Evolutionary conservation across 2,329 filamentous ascomycete species (phyloP).

Genomic region (Microdochium trichocladiopsis): DNA sequence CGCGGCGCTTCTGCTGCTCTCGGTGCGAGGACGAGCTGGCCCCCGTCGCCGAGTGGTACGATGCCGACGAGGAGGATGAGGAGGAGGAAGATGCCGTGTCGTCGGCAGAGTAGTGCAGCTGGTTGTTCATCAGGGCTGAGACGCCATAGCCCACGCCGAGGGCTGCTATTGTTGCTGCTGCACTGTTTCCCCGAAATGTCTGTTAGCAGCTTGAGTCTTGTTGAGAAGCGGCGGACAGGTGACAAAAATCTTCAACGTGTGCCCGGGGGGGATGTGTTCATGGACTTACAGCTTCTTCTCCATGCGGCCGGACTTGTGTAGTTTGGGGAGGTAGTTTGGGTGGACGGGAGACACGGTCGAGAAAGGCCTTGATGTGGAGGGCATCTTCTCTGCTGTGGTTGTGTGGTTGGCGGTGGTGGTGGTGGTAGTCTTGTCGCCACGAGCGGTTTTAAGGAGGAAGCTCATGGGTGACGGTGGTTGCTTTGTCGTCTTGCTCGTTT

Average conservation of each 20-base stretch:
- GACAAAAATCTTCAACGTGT: too few species aligned
- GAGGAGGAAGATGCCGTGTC: neutral
- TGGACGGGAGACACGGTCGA: constrained; percentile 19
- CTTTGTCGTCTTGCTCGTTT: too few species aligned
- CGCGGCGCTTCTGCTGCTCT: constrained; percentile 7
- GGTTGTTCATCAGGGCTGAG: neutral
- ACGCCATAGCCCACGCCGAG: constrained; percentile 18
- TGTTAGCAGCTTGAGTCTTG: too few species aligned
- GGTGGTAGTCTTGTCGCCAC: neutral
- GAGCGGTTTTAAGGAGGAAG: neutral
- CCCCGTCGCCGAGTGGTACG: neutral
- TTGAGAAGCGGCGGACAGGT: too few species aligned
- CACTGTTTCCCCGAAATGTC: constrained; percentile 9
- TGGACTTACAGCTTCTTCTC: constrained; percentile 15
- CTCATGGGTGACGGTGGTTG: neutral
- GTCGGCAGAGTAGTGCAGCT: neutral
- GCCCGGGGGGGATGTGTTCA: neutral
- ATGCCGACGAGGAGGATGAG: neutral
- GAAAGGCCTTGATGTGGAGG: constrained; percentile 13
- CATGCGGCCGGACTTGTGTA: constrained; percentile 16
- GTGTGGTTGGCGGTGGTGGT: neutral
- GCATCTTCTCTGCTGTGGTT: constrained; percentile 1
- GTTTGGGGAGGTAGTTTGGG: constrained; percentile 17
- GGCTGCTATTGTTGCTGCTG: constrained; percentile 20
- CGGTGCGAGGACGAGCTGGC: neutral